Percentiles rank a stretch among this genome's conserved stretches.
Evolutionary conservation across 768 basidiomycete species (phyloP).

Genomic region (Trametes elegans): DNA sequence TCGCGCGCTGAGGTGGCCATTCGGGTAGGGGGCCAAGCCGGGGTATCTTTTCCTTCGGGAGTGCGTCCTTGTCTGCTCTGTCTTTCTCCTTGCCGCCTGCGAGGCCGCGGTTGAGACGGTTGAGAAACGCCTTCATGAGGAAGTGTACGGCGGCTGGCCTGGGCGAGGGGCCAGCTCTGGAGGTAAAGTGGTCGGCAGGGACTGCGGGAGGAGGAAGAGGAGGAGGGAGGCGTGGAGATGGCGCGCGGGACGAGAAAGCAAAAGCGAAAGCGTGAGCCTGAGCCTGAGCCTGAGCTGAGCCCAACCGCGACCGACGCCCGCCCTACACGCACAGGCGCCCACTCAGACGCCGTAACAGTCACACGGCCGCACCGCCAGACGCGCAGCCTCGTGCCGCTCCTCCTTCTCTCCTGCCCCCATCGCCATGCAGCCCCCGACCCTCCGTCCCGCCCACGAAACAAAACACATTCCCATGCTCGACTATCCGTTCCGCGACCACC

Average conservation of each 20-base stretch:
- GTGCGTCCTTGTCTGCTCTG: conserved; percentile 37
- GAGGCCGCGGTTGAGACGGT: conserved; percentile 65
- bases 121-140: conserved; percentile 82
- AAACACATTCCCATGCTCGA: conserved; percentile 56
- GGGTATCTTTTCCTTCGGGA: conserved; percentile 58
- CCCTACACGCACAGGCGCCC: background rate
- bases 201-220: conserved; percentile 16
- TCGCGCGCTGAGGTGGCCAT: conserved; percentile 57
- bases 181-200: conserved; percentile 17
- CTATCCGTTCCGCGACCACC: conserved; percentile 37
- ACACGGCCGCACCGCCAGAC: background rate
- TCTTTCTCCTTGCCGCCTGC: conserved; percentile 68
- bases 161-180: conserved; percentile 12
- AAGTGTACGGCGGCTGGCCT: conserved; percentile 7
- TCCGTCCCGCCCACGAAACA: conserved; percentile 57
- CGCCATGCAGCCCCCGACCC: conserved; percentile 23
- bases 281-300: background rate
- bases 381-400: conserved; percentile 6
- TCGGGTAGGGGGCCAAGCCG: conserved; percentile 57
- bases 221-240: conserved; percentile 20
- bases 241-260: conserved; percentile 13
- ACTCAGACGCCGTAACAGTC: background rate
- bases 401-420: background rate
- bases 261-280: background rate
- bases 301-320: background rate